Evolutionary conservation across 139 green algal genomes (phyloP).

Genomic region (Haematococcus lacustris): DNA sequence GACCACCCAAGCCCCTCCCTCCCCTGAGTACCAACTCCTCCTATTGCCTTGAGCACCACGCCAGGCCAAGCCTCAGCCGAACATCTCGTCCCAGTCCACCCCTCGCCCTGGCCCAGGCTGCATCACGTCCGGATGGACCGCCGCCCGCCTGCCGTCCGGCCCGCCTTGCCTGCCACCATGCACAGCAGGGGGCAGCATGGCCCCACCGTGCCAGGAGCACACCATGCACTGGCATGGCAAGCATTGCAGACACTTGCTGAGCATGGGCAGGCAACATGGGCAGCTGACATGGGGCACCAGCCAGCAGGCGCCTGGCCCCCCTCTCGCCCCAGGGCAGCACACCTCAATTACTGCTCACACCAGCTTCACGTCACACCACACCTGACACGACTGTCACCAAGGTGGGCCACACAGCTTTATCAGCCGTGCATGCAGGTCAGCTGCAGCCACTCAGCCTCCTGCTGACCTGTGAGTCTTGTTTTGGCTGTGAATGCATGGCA

Average conservation of each 20-base stretch:
- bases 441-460: too few species aligned
- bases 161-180: background rate
- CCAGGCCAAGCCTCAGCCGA: background rate
- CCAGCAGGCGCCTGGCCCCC: too few species aligned
- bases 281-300: too few species aligned
- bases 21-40: background rate
- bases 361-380: too few species aligned
- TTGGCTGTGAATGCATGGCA: too few species aligned
- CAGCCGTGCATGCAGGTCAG: too few species aligned
- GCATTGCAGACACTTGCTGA: background rate
- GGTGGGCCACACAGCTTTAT: too few species aligned
- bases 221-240: background rate
- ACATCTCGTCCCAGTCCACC: background rate
- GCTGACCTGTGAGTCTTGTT: too few species aligned
- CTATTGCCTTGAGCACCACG: background rate
- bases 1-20: background rate
- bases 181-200: background rate
- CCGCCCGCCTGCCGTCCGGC: background rate
- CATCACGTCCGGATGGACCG: background rate
- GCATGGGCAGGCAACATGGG: background rate
- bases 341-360: too few species aligned
- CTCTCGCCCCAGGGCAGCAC: too few species aligned
- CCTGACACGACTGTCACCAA: too few species aligned
- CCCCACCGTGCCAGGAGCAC: background rate
- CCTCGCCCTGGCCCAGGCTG: background rate